phyloP scores from a whole-genome alignment of 1,139 yeast species.

The Yamadazyma sp. region DNA sequence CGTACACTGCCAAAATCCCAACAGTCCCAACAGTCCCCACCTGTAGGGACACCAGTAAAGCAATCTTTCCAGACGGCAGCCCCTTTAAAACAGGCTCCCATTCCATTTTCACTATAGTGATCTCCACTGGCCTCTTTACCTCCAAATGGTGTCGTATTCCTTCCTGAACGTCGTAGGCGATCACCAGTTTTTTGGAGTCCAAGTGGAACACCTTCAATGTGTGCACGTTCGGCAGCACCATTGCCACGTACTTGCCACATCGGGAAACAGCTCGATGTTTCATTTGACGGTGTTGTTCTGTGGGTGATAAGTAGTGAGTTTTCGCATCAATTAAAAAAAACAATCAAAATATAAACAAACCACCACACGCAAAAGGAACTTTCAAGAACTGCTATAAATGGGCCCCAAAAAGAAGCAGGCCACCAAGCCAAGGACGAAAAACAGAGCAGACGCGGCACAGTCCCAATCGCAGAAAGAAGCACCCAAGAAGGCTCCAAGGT shows the following conservation, averaged over 20 bases:
- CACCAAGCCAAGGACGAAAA: slow-evolving; percentile 2
- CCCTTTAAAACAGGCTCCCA: slow-evolving; percentile 29
- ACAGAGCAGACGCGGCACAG: slow-evolving; percentile 1
- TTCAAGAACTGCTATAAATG: slow-evolving; percentile 6
- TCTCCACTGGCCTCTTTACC: not conserved
- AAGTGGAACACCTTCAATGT: slow-evolving; percentile 12
- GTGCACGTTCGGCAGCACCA: slow-evolving; percentile 5
- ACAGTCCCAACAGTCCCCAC: slow-evolving; percentile 12
- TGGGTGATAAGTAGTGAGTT: not conserved
- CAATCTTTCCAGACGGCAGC: slow-evolving; percentile 24
- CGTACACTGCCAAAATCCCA: slow-evolving; percentile 25
- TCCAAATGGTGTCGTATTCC: slow-evolving; percentile 5
- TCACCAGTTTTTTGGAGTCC: slow-evolving; percentile 5
- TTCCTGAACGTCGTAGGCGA: slow-evolving; percentile 13
- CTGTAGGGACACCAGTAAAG: slow-evolving; percentile 18
- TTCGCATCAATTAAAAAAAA: not conserved
- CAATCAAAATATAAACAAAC: slow-evolving; percentile 6
- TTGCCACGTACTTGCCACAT: slow-evolving; percentile 12
- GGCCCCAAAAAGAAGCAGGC: slow-evolving; percentile 15
- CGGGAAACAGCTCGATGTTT: slow-evolving; percentile 5
- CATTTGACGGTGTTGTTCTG: not conserved
- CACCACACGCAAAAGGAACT: not conserved
- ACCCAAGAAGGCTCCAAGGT: not conserved
- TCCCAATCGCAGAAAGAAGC: no score
- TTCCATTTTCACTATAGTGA: slow-evolving; percentile 15